Base-by-base conservation (phyloP, 2,329 filamentous ascomycete genomes). In the Paracoccidioides lutzii region DNA sequence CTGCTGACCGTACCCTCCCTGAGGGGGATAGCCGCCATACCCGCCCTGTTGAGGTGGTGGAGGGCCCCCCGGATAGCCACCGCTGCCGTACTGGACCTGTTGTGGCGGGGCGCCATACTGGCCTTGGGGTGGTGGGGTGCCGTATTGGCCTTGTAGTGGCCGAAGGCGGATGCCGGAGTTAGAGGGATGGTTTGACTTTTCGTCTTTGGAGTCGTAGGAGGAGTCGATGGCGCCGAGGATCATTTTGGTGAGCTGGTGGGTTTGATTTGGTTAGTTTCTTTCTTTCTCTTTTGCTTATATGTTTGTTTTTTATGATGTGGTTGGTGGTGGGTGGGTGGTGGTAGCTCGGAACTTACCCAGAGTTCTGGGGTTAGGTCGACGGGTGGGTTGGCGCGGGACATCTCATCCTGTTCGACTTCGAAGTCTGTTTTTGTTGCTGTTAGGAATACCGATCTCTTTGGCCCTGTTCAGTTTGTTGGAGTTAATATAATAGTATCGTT, bases 161-260 rank as follows among this genome's bases (percentile, higher is more conserved):
- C 67, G 64, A 55, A 69, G 67, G 35, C 63, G 66, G 15, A 62
- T 59, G 15, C 44, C 59, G 54, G 62, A 66, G 42, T 59, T 58
- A 38, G 67, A 58, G 30, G 67, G 67, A 30, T 67, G 68, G 59
- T 72, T 72, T 5, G 68, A 67, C 67, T 81, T 81, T 68, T 85
- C 82, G 60, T 85, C 82, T 67, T 84, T 82, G 62, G 75, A 77
- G 60, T 85, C 82, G 61, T 85, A 85, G 22, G 79, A 81, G 30
- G 77, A 73, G 63, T 86, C 83, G 64, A 86, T 83, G 41, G 81
- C 78, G 58, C 83, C 83, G 32, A 86, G 78, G 52, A 86, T 79
- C 57, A 86, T 75, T 69, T 86, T 86, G 59, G 82, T 76, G 62
- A 83, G 75, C 73, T 75, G 53, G 12, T 32, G 12, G 14, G 14